phyloP scores from a whole-genome alignment of 2,329 filamentous ascomycete genomes.

The Colletotrichum tanaceti region DNA sequence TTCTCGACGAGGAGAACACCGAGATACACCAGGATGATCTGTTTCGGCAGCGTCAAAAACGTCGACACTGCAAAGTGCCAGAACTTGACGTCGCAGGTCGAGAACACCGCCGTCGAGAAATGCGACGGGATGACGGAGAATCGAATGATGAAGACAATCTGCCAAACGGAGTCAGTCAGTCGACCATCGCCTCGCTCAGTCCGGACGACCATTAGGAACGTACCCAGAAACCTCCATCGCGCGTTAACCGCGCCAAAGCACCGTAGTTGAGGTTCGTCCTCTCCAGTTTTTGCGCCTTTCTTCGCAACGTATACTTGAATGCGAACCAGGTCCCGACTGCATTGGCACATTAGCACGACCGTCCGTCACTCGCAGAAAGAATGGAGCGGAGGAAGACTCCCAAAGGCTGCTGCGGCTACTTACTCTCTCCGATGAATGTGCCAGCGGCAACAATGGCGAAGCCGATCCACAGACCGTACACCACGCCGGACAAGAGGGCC shows the following conservation, averaged over 20 bases:
- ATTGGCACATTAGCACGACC: not conserved
- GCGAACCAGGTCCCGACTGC: conserved; percentile 54
- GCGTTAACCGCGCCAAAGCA: conserved; percentile 53
- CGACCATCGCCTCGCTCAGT: not conserved
- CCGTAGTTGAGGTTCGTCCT: conserved; percentile 55
- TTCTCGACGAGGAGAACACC: conserved; percentile 51
- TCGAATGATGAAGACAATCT: conserved; percentile 54
- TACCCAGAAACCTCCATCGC: conserved; percentile 55
- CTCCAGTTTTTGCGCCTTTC: conserved; percentile 52
- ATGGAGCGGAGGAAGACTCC: no score
- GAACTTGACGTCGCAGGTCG: conserved; percentile 56
- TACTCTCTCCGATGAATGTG: conserved; percentile 54
- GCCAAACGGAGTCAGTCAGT: not conserved
- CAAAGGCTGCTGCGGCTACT: not conserved
- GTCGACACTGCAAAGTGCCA: conserved; percentile 55
- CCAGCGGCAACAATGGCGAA: conserved; percentile 55
- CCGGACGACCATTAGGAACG: not conserved
- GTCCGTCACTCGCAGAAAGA: no score
- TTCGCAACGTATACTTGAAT: conserved; percentile 52
- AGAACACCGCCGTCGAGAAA: conserved; percentile 57
- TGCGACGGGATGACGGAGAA: conserved; percentile 56
- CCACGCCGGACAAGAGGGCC: conserved; percentile 55
- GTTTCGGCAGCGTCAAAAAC: conserved; percentile 55
- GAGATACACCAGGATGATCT: conserved; percentile 56
- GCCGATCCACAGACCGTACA: conserved; percentile 55